These are phyloP conservation scores for Mycena amicta DNA, from an alignment of 768 basidiomycete species.

Conservation along the genomic window DNA sequence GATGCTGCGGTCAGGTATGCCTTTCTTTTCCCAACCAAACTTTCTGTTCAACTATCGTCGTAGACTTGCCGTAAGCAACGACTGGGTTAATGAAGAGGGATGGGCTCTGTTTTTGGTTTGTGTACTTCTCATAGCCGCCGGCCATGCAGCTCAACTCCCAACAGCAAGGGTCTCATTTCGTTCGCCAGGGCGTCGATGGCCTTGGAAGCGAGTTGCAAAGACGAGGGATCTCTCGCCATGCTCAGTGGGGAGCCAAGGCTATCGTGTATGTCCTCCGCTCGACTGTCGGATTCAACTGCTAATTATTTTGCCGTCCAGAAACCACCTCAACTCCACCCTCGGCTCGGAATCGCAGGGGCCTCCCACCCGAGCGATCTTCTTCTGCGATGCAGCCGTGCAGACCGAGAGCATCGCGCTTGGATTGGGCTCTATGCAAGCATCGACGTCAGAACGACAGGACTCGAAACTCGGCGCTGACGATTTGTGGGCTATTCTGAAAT, in stretches of 20 bases:
- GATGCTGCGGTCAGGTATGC: constrained; percentile 68
- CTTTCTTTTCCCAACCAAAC: background rate
- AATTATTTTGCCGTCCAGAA: constrained; percentile 34
- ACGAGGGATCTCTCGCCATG: constrained; percentile 64
- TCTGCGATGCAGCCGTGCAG: constrained; percentile 65
- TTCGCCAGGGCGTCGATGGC: constrained; percentile 63
- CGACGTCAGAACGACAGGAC: constrained; percentile 53
- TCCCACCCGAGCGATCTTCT: constrained; percentile 57
- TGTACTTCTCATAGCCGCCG: too few species aligned
- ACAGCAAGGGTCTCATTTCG: constrained; percentile 73
- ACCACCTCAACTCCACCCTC: constrained; percentile 49
- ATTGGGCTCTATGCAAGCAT: constrained; percentile 27
- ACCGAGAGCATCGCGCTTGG: constrained; percentile 46
- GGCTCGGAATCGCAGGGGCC: constrained; percentile 49
- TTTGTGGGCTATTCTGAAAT: constrained; percentile 68
- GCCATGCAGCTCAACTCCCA: background rate
- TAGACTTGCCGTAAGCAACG: constrained; percentile 65
- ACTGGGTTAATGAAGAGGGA: constrained; percentile 75
- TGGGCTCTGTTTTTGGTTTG: constrained; percentile 65
- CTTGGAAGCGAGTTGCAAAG: constrained; percentile 69
- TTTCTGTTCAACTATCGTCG: too few species aligned
- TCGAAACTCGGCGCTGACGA: constrained; percentile 61
- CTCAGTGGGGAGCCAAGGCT: constrained; percentile 74
- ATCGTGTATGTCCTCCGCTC: constrained; percentile 53
- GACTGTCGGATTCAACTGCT: background rate